Evolutionary conservation across 2,329 filamentous ascomycete species (phyloP), one percentile per base, ranked within the genome.

Genomic region (Ceratocystis lukuohia): DNA sequence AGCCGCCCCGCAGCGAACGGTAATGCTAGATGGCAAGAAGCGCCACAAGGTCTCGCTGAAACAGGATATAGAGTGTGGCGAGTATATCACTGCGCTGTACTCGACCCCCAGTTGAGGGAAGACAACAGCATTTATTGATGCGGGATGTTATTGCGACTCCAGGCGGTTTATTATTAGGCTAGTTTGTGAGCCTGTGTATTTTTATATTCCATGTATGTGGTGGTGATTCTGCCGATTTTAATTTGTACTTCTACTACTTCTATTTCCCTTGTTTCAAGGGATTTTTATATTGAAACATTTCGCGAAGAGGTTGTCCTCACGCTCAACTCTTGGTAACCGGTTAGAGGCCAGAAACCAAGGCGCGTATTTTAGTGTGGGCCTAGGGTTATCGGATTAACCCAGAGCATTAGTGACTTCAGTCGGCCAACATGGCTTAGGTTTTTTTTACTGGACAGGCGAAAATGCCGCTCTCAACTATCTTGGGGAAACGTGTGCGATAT

Each of bases 21-120:
- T 88, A 22, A 83, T 80, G 66, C 74, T 94, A 6, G 78, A 79
- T 67, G 78, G 75, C 8, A 80, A 80, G 62, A 80, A 78, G 70
- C 88, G 89, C 1, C 80, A 88, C 72, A 89, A 81, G 73, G 87
- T 88, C 17, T 87, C 81, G 65, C 78, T 96, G 70, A 91, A 96
- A 78, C 93, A 96, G 77, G 86, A 86, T 71, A 86, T 96, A 10
- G 90, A 94, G 74, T 96, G 92, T 73, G 93, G 93, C 20, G 83
- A 88, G 69, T 86, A 84, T 69, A 86, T 92, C 12, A 93, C 88
- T 66, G 90, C 86, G 17, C 87, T 96, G 3, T 97, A 94, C 76
- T 95, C 90, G 46, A 79, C 66, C 15, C 63, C 66, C 15, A 50
- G 20, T 20, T 50, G 37, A 50, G 30, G 41, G 10, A 44, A 61